A percentile compares a stretch with the other conserved stretches of the same genome.
Conservation (phyloP, 306 rosid species). For the Glycine latifolia region DNA sequence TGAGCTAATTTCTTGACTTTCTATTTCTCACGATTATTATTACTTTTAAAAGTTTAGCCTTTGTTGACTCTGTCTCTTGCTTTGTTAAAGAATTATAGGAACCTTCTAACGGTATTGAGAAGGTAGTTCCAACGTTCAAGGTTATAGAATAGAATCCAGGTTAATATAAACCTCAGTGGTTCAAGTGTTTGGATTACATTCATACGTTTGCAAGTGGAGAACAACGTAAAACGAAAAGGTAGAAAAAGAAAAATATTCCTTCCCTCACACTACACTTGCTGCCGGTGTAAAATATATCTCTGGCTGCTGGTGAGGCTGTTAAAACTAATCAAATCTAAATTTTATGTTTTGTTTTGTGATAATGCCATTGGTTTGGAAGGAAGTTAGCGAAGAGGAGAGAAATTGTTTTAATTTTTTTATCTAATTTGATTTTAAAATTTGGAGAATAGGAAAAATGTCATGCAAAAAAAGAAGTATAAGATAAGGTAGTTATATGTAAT, state of each 20-base stretch:
- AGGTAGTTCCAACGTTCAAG: conserved; percentile 22
- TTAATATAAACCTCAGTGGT: background rate
- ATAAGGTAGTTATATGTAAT: background rate
- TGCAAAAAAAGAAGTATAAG: background rate
- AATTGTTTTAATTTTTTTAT: background rate
- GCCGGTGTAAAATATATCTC: background rate
- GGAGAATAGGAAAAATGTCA: background rate
- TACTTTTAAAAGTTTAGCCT: too few relatives aligned
- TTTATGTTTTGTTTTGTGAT: background rate
- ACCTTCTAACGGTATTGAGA: conserved; percentile 32
- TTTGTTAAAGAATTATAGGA: background rate
- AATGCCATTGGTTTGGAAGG: background rate
- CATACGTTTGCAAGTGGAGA: background rate
- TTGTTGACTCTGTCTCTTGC: too few relatives aligned
- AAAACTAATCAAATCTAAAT: background rate
- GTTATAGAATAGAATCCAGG: background rate
- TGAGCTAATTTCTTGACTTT: background rate
- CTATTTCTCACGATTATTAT: background rate
- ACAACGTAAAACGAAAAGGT: background rate
- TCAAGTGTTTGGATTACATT: background rate
- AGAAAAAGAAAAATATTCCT: background rate
- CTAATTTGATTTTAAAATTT: background rate
- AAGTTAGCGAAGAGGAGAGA: background rate
- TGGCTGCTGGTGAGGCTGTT: background rate
- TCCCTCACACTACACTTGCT: background rate